phyloP scores from a whole-genome alignment of 306 rosid species.

The Vigna mungo region DNA sequence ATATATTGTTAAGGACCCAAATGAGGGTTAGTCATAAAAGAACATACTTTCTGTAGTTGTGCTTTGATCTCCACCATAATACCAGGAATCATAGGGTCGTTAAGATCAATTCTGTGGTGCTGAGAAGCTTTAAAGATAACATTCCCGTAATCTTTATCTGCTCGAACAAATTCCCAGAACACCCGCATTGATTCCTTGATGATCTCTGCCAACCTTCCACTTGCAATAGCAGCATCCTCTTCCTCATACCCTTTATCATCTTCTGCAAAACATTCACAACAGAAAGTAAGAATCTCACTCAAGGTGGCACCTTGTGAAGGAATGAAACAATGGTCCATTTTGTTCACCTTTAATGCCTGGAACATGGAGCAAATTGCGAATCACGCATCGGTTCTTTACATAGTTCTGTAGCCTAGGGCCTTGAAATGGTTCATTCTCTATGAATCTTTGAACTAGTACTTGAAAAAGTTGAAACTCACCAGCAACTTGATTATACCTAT shows the following conservation, averaged over 20 bases:
- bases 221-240: conserved; percentile 49
- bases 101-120: conserved; percentile 47
- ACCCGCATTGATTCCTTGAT: conserved; percentile 73
- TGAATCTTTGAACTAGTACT: conserved; percentile 76
- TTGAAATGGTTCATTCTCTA: conserved; percentile 84
- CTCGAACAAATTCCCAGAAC: conserved; percentile 70
- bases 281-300: not conserved
- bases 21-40: not conserved
- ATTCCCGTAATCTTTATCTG: conserved; percentile 64
- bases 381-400: conserved; percentile 73
- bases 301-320: not conserved
- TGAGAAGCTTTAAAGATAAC: conserved; percentile 47
- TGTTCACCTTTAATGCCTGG: conserved; percentile 74
- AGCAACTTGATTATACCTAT: conserved; percentile 68
- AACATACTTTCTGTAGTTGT: conserved; percentile 70
- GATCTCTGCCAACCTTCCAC: conserved; percentile 55
- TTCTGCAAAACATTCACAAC: conserved; percentile 50
- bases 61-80: conserved; percentile 53
- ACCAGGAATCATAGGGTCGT: conserved; percentile 55
- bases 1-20: not conserved
- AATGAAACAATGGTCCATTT: not conserved
- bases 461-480: conserved; percentile 84
- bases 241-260: conserved; percentile 58
- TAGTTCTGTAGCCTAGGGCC: conserved; percentile 79
- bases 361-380: conserved; percentile 76